Base-by-base conservation (phyloP, 2,329 filamentous ascomycete genomes). In the Coniochaeta hoffmannii region DNA sequence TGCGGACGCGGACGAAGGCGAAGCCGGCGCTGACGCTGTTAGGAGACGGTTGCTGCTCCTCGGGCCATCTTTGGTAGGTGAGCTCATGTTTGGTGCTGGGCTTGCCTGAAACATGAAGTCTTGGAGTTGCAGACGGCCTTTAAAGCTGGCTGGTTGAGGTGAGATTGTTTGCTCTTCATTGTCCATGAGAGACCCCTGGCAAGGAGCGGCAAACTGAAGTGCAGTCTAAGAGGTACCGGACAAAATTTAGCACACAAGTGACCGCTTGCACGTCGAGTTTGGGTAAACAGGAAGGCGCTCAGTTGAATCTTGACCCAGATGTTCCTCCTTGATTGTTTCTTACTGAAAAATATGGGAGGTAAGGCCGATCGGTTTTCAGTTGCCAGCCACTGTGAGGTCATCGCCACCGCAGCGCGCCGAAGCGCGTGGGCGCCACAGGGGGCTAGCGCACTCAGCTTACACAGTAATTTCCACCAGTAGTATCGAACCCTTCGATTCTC, bases 91-190 rank as follows among this genome's bases (percentile, higher is more conserved):
- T 52, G 31, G 19, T 26, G 38, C 10, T 28, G 50, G n/a, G 22
- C 9, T 30, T 12, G 55, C 34, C 51, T 63, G 67, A 64, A 73
- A 77, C 60, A 69, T 68, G 66, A 77, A 79, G 55, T 71, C 65
- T n/a, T 72, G 66, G 28, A 78, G 68, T 31, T 74, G 66, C 17
- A 79, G 68, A 12, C 69, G 73, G 24, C 76, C 76, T 50, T 68
- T 64, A 56, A 78, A 78, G 8, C 71, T 74, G 14, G 74, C 57
- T 14, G 58, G 49, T 12, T 58, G 56, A 3, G 44, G 56, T 15
- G 31, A 35, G 2, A 14, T 19, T 46, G 19, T 7, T 46, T 4
- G 2, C 6, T 17, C 11, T 15, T 46, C 41, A 4, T 46, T 12
- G 41, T 46, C 41, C 41, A 46, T 46, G 36, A 41, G 36, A n/a